Evolutionary conservation across 768 basidiomycete genomes (phyloP), one percentile per base, ranked within the genome.

Genomic region (Calocybe indica): DNA sequence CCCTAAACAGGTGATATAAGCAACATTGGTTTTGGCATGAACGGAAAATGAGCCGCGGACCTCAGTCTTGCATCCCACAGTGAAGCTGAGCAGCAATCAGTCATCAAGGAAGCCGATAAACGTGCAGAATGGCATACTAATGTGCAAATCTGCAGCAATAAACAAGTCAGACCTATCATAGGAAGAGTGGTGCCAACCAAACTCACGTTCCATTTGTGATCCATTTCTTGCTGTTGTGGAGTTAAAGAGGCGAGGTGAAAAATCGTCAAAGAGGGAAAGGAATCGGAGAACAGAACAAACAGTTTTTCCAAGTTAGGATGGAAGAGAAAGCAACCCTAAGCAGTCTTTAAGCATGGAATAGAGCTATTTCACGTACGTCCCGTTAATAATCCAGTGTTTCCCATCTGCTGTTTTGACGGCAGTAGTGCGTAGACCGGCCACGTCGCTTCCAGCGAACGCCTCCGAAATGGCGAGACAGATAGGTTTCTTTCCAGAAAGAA

Each of bases 381-480:
- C 92, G 52, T 85, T 89, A 54, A 94, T 80, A 35, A 86, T 83
- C 80, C 83, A 92, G 58, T 79, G 65, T 62, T 84, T 85, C 37
- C 88, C 90, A 58, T 93, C 91, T 47, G 82, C 78, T 6, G 79
- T 83, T 66, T 88, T 87, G 46, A 64, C 77, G 0, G 91, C 93
- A 3, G 76, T 78, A 2, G 88, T 90, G 55, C 73, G 73, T 52
- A 94, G 59, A 22, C 90, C 87, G 43, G 73, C 61, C 11, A 93
- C 91, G 54, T 95, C 92, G 53, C 80, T 83, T 45, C 87, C 91
- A 2, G 90, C 91, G 50, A 86, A 88, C 0, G 92, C 90, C 64
- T 96, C 92, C 32, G 86, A 85, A 50, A 94, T 89, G 36, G 92
- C 92, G 11, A 94, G 70, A 52, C 82, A 86, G 52, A 94, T 88